Evolutionary conservation across 106 monocot species (phyloP), one percentile per base, ranked within the genome.

Genomic region (Allium cepa): DNA sequence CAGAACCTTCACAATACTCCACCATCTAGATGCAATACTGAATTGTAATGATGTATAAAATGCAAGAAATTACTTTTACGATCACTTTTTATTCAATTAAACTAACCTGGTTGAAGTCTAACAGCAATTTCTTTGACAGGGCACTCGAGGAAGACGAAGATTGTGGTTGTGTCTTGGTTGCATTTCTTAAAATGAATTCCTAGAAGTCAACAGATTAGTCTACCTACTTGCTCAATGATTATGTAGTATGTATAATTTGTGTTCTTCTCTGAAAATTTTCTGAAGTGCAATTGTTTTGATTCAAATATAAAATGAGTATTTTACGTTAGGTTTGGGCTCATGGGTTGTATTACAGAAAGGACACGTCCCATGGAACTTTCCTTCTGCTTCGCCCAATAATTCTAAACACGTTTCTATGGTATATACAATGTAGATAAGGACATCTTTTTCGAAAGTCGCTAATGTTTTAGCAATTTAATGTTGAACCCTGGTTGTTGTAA

Each of bases 111-210:
- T 65, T 73, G 66, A 96, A 96, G 59, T 88, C 85, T 57, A 66
- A 72, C 17, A 96, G 64, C 57, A 81, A 69, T 61, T 88, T 96
- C 65, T 81, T 72, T 46, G 75, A 48, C 46, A 73, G 60, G 13
- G 18, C 71, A 67, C 79, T 59, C 18, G 83, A 79, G 48, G 77
- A 76, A 69, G 62, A 69, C 60, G 80, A 75, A 68, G 80, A 66
- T 47, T 82, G 76, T 68, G 67, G 60, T 75, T 83, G 81, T 71
- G 79, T 95, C 50, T 18, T 72, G 47, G 15, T 57, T 66, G 79
- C 64, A 80, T 85, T 95, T 45, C 77, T 74, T 66, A 94, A 73
- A 72, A 94, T 94, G 68, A 88, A 96, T 79, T 88, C 88, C 95
- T 88, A 73, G 36, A 36, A 36, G 36, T 36, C 36, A 57, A 46